phyloP scores from a whole-genome alignment of 2,329 filamentous ascomycete species.

The Zymoseptoria crescenta region DNA sequence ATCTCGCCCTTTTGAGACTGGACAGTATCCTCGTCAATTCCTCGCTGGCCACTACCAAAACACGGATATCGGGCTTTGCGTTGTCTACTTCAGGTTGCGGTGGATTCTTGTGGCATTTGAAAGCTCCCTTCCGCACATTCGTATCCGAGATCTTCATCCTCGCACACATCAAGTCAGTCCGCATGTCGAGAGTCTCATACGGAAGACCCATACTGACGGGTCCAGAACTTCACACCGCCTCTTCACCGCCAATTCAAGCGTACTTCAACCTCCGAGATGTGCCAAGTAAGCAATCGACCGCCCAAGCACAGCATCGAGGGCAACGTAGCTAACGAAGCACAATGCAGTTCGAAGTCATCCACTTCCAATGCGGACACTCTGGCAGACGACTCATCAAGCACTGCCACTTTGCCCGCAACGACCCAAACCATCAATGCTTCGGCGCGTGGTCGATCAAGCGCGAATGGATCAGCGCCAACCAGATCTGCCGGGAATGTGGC shows the following conservation, averaged over 20 bases:
- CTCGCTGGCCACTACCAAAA: background rate
- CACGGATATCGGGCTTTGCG: background rate
- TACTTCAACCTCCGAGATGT: slow-evolving; percentile 15
- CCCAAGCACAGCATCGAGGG: background rate
- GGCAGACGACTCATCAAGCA: slow-evolving; percentile 55
- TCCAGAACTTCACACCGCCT: background rate
- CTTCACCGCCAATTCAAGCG: background rate
- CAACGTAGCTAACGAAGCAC: background rate
- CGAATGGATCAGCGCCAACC: slow-evolving; percentile 50
- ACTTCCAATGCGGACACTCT: slow-evolving; percentile 58
- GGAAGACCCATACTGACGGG: background rate
- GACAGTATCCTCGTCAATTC: background rate
- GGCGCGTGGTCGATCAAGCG: slow-evolving; percentile 57
- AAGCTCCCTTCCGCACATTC: background rate
- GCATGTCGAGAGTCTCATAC: background rate
- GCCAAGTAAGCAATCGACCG: slow-evolving; percentile 17
- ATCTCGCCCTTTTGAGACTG: background rate
- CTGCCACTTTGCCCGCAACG: slow-evolving; percentile 69
- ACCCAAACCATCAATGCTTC: slow-evolving; percentile 61
- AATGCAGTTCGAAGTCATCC: slow-evolving; percentile 56
- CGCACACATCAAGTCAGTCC: background rate
- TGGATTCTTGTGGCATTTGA: background rate
- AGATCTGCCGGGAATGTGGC: slow-evolving; percentile 41
- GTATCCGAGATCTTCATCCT: background rate
- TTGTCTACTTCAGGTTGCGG: background rate